Evolutionary conservation across 1,139 yeast genomes (phyloP).

Genomic region (Geotrichum cucujoidarum): DNA sequence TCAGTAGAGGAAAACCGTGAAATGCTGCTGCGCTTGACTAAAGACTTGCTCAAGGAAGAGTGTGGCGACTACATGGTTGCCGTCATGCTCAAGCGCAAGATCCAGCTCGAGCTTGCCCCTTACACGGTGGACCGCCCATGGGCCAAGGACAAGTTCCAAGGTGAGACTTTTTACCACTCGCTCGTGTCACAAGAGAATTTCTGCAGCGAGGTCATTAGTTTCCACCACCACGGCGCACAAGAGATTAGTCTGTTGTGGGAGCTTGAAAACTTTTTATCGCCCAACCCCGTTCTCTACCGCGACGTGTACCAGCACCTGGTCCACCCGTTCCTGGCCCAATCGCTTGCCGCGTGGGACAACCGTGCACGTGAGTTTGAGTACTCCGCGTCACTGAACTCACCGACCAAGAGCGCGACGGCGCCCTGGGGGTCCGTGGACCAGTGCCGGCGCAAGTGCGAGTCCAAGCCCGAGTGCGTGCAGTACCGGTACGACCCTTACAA

Average conservation of each 20-base stretch:
- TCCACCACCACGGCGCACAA: constrained; percentile 35
- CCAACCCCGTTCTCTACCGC: constrained; percentile 28
- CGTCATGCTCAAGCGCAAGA: constrained; percentile 24
- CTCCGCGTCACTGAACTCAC: constrained; percentile 16
- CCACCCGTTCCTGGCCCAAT: constrained; percentile 31
- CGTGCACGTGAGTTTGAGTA: constrained; percentile 17
- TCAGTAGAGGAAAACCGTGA: constrained; percentile 27
- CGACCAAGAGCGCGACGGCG: constrained; percentile 12
- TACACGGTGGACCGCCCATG: constrained; percentile 26
- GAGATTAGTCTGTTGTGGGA: constrained; percentile 37
- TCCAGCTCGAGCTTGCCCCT: constrained; percentile 20
- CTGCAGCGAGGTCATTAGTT: constrained; percentile 35
- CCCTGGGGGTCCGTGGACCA: constrained; percentile 24
- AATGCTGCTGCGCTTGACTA: constrained; percentile 24
- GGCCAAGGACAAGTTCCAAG: constrained; percentile 31
- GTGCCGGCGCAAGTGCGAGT: constrained; percentile 30
- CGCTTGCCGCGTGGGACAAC: constrained; percentile 32
- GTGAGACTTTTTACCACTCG: constrained; percentile 30
- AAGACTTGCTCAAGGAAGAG: constrained; percentile 9
- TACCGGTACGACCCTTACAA: constrained; percentile 27
- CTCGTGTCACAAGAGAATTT: constrained; percentile 24
- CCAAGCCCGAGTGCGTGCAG: constrained; percentile 25
- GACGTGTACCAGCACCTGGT: constrained; percentile 36
- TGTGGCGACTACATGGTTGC: constrained; percentile 40
- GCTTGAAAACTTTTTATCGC: constrained; percentile 32